Conservation (phyloP, 1,284 basidiomycete genomes). For the Puccinia novopanici region DNA sequence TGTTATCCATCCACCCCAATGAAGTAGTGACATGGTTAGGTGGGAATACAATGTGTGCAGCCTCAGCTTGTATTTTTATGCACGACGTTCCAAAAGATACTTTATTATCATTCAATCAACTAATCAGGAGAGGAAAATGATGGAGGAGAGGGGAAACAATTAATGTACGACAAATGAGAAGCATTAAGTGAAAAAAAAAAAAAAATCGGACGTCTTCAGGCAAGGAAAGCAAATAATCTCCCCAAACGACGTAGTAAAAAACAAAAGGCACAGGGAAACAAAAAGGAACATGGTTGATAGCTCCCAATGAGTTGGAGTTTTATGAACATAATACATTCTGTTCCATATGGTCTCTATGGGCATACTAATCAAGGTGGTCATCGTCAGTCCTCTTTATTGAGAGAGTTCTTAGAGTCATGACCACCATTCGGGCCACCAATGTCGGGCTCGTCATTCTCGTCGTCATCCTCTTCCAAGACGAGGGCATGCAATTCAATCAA, state of each 20-base stretch:
- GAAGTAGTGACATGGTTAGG: background rate
- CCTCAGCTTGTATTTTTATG: background rate
- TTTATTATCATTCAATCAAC: background rate
- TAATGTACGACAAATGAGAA: slow-evolving; percentile 16
- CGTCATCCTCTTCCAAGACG: slow-evolving; percentile 48
- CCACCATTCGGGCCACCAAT: background rate
- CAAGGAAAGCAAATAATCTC: background rate
- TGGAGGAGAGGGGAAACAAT: background rate
- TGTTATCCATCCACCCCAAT: no score
- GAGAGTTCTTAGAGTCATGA: background rate
- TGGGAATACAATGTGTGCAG: background rate
- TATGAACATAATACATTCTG: background rate
- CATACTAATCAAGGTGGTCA: background rate
- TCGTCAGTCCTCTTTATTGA: background rate
- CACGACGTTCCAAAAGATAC: background rate
- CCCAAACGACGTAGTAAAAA: background rate
- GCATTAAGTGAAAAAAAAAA: background rate
- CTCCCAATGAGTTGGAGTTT: background rate
- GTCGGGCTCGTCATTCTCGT: background rate
- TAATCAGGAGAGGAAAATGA: background rate
- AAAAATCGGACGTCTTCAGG: background rate
- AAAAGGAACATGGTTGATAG: background rate
- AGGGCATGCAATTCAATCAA: slow-evolving; percentile 47
- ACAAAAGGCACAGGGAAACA: background rate
- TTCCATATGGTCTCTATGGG: background rate